Base-by-base conservation (phyloP, 768 basidiomycete species). In the Pulveroboletus sp. region DNA sequence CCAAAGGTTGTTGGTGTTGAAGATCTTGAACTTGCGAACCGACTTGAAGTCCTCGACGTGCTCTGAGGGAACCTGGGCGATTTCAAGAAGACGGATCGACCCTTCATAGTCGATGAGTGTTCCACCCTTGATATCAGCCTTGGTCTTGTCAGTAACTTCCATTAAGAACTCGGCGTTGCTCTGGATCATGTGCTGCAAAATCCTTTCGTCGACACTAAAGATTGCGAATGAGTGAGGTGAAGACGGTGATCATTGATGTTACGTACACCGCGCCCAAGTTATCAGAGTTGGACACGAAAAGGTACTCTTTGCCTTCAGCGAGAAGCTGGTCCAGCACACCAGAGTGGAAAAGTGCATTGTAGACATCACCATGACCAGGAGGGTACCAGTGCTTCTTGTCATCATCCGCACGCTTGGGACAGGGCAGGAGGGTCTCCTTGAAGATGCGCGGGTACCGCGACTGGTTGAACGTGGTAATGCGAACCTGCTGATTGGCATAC, bases 131-230 rank as follows among this genome's bases (percentile, higher is more conserved):
- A 87, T 80, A 58, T 87, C 85, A 25, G 86, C 85, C 72, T 87
- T 87, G 59, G 86, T 87, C 75, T 87, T 87, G 77, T 87, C 86
- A 10, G 86, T 87, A 52, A 87, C 82, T 61, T 87, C 83, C 83
- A 84, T 84, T 57, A 85, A 62, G 71, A 84, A 85, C 66, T 86
- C 84, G 43, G 82, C 75, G 49, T 80, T 72, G 25, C 68, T 70
- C 56, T 82, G 76, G 39, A 83, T 76, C 80, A 87, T 85, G 71
- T 83, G 81, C 51, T 75, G 72, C 49, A 82, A 62, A 62, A 87
- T 87, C 56, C 74, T 77, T 55, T 84, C 73, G 62, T 86, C 85
- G 58, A 87, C 85, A 49, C 82, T 76, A 40, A n/a, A 39, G 24
- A 38, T 3, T 21, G 27, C 13, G 17, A 41, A 29, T 60, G 38